A percentile compares a stretch with the other conserved stretches of the same genome.
These are phyloP conservation scores for Stemphylium beticola DNA, from an alignment of 2,329 filamentous ascomycete species.

Conservation along the genomic window DNA sequence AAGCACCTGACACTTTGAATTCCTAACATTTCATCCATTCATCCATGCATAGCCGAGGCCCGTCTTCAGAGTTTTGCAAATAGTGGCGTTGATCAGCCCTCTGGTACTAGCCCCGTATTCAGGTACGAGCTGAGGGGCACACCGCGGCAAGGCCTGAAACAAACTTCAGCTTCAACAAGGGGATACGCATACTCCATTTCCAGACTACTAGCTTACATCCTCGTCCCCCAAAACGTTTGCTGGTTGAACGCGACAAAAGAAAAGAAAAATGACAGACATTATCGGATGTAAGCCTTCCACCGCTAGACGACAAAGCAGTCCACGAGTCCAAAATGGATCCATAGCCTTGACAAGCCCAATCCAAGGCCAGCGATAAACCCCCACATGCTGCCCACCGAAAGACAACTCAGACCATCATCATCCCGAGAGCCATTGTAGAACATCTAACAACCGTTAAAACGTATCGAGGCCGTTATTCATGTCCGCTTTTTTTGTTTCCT, in stretches of 20 bases:
- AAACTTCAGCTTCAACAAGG: background rate
- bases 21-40: too few relatives aligned
- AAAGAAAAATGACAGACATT: conserved; percentile 39
- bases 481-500: conserved; percentile 22
- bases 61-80: background rate
- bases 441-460: conserved; percentile 31
- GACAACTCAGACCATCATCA: conserved; percentile 24
- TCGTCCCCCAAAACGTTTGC: conserved; percentile 23
- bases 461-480: conserved; percentile 34
- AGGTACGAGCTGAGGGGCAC: background rate
- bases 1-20: background rate
- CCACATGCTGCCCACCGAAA: conserved; percentile 7
- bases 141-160: background rate
- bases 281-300: conserved; percentile 21
- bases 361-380: conserved; percentile 11
- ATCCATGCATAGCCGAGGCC: too few relatives aligned
- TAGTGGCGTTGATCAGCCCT: too few relatives aligned
- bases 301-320: conserved; percentile 14
- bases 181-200: conserved; percentile 24
- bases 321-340: conserved; percentile 18
- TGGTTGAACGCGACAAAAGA: conserved; percentile 32
- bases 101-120: background rate
- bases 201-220: conserved; percentile 33
- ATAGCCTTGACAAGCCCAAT: conserved; percentile 2
- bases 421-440: conserved; percentile 23